A percentile compares a stretch with the other conserved stretches of the same genome.
phyloP scores from a whole-genome alignment of 1,284 basidiomycete genomes.

The Apiotrichum sp. region DNA sequence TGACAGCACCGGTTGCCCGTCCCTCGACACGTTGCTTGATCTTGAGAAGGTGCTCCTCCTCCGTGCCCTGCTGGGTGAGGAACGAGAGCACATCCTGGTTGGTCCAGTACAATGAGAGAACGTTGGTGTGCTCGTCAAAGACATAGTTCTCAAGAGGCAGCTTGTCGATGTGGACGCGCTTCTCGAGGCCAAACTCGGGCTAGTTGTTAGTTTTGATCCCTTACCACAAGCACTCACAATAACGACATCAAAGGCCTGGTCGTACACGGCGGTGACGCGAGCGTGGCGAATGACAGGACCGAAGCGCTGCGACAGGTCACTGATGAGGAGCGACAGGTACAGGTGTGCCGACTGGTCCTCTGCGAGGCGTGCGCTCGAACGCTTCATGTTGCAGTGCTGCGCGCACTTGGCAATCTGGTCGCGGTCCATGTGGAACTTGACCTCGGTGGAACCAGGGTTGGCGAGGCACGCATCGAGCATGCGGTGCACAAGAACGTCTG shows the following conservation, averaged over 20 bases:
- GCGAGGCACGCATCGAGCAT: constrained; percentile 85
- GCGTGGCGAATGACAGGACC: constrained; percentile 91
- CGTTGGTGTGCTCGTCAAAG: constrained; percentile 85
- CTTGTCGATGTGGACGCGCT: constrained; percentile 95
- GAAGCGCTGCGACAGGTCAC: constrained; percentile 83
- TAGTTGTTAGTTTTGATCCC: background rate
- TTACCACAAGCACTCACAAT: constrained; percentile 24
- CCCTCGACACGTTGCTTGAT: constrained; percentile 82
- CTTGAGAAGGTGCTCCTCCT: constrained; percentile 87
- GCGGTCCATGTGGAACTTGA: constrained; percentile 92
- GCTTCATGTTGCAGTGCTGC: constrained; percentile 91
- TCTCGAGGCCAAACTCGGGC: constrained; percentile 94
- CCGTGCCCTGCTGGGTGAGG: constrained; percentile 75
- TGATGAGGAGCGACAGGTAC: constrained; percentile 85
- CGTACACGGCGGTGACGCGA: constrained; percentile 85
- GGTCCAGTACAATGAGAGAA: constrained; percentile 67
- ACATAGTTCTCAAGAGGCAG: constrained; percentile 97
- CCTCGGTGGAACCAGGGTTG: constrained; percentile 54
- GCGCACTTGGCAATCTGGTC: constrained; percentile 96
- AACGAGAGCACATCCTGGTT: constrained; percentile 83
- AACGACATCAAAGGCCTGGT: constrained; percentile 89
- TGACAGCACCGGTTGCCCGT: constrained; percentile 58
- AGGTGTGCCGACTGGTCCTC: constrained; percentile 95
- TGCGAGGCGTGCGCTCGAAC: constrained; percentile 63
- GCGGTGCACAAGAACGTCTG: constrained; percentile 92